phyloP scores from a whole-genome alignment of 108 stramenopile species.

The Epipyxis sp. region DNA sequence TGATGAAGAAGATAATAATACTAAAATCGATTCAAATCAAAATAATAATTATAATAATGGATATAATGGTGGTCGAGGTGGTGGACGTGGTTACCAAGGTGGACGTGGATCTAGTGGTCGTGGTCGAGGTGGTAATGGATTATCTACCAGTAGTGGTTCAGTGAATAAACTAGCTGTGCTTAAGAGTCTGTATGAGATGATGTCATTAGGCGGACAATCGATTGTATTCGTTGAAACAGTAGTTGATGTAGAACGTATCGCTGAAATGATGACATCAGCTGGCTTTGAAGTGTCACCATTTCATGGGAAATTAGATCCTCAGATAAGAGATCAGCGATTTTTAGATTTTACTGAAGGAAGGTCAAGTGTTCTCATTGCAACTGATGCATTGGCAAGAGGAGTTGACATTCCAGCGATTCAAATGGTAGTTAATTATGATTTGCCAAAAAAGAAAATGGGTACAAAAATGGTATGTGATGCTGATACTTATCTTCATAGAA shows the following conservation, averaged over 20 bases:
- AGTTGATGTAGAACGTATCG: not conserved
- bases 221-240: not conserved
- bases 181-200: not conserved
- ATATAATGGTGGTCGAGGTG: too few relatives aligned
- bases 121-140: not conserved
- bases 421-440: constrained; percentile 91
- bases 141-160: not conserved
- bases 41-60: too few relatives aligned
- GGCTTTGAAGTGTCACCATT: not conserved
- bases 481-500: constrained; percentile 82
- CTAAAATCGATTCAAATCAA: too few relatives aligned
- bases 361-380: constrained; percentile 88
- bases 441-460: constrained; percentile 55
- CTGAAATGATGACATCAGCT: not conserved
- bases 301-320: constrained; percentile 57
- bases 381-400: constrained; percentile 89
- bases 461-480: constrained; percentile 67
- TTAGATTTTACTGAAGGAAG: constrained; percentile 77
- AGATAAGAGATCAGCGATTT: constrained; percentile 81
- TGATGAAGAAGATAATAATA: too few relatives aligned
- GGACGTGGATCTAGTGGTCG: too few relatives aligned
- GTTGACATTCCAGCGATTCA: constrained; percentile 93
- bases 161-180: not conserved
- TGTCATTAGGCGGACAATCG: not conserved
- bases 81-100: too few relatives aligned